These are phyloP conservation scores for Paraphoma sp. DNA, from an alignment of 2,329 filamentous ascomycete genomes.

Conservation along the genomic window DNA sequence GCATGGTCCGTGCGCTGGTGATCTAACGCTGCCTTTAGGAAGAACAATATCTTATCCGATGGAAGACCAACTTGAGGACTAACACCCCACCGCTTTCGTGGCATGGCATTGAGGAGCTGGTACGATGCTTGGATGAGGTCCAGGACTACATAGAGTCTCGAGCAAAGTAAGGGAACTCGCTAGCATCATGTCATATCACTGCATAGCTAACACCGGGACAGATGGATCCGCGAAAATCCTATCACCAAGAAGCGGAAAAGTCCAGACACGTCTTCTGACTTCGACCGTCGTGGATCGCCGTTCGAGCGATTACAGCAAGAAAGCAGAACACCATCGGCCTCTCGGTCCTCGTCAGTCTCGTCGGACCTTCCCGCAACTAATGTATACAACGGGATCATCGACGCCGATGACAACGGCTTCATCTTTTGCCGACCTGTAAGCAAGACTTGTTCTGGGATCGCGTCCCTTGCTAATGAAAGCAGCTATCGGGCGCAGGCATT, in stretches of 20 bases:
- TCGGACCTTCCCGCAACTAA: slow-evolving; percentile 17
- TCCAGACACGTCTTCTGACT: slow-evolving; percentile 17
- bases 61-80: slow-evolving; percentile 31
- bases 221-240: slow-evolving; percentile 9
- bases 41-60: slow-evolving; percentile 54
- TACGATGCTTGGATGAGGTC: slow-evolving; percentile 46
- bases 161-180: slow-evolving; percentile 22
- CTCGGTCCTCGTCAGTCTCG: slow-evolving; percentile 31
- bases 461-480: slow-evolving; percentile 9
- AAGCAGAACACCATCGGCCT: slow-evolving; percentile 22
- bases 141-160: slow-evolving; percentile 51
- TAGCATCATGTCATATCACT: too few relatives aligned
- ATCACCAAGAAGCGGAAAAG: slow-evolving; percentile 34
- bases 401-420: slow-evolving; percentile 45
- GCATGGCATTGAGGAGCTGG: slow-evolving; percentile 52
- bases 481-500: slow-evolving; percentile 20
- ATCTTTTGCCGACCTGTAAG: slow-evolving; percentile 45
- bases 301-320: slow-evolving; percentile 19
- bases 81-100: slow-evolving; percentile 48
- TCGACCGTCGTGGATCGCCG: slow-evolving; percentile 29
- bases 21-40: slow-evolving; percentile 38
- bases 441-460: slow-evolving; percentile 15
- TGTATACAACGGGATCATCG: slow-evolving; percentile 52
- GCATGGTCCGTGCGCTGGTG: slow-evolving; percentile 21
- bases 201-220: slow-evolving; percentile 10